phyloP scores from a whole-genome alignment of 1,284 basidiomycete genomes.

The Filobasidium uniguttulatum region DNA sequence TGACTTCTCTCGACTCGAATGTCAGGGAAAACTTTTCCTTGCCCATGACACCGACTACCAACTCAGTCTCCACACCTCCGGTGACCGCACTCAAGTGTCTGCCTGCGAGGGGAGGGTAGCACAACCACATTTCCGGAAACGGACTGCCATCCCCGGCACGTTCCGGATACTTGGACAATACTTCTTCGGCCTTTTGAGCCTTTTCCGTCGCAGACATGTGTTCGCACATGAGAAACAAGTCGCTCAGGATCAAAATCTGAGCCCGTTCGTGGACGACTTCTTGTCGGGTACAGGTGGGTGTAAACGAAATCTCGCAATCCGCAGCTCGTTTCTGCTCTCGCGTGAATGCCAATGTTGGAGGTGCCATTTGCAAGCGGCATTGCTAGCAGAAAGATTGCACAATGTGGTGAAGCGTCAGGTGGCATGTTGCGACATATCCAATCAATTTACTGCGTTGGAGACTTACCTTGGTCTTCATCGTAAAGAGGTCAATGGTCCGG shows the following conservation, averaged over 20 bases:
- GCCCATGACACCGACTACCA: slow-evolving; percentile 65
- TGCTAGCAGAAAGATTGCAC: slow-evolving; percentile 42
- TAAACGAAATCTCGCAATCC: slow-evolving; percentile 64
- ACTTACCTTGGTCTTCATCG: slow-evolving; percentile 79
- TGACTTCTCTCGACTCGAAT: slow-evolving; percentile 48
- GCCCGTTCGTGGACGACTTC: slow-evolving; percentile 63
- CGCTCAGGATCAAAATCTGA: slow-evolving; percentile 79
- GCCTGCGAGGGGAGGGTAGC: slow-evolving; percentile 89
- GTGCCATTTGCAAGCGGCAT: slow-evolving; percentile 81
- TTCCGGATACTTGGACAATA: slow-evolving; percentile 29
- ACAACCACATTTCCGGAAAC: slow-evolving; percentile 76
- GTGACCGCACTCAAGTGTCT: slow-evolving; percentile 65
- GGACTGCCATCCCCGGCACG: slow-evolving; percentile 38
- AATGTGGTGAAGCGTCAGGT: not conserved
- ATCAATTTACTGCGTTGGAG: not conserved
- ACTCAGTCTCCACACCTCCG: slow-evolving; percentile 43
- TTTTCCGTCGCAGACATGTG: slow-evolving; percentile 57
- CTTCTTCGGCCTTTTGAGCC: slow-evolving; percentile 30
- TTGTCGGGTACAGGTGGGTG: slow-evolving; percentile 56
- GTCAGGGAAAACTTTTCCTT: slow-evolving; percentile 71
- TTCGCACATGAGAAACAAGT: slow-evolving; percentile 79
- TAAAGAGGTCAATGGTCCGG: slow-evolving; percentile 81
- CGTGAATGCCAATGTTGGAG: slow-evolving; percentile 64
- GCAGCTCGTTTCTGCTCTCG: slow-evolving; percentile 63
- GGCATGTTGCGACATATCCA: too few species aligned